These are phyloP conservation scores for Petasospora fabianii DNA, from an alignment of 1,139 yeast genomes.

Conservation along the genomic window DNA sequence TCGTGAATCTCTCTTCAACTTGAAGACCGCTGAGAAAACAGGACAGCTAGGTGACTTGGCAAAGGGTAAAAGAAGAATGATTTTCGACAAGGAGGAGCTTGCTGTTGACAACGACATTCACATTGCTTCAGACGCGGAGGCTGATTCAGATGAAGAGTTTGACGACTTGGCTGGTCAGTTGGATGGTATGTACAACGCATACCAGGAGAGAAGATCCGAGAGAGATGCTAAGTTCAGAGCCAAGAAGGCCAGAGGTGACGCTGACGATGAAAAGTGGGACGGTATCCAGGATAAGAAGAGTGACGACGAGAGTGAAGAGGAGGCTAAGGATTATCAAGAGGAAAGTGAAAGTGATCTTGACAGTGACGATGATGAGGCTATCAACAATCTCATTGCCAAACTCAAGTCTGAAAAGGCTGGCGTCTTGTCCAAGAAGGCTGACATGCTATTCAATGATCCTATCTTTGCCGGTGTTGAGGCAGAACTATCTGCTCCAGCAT, in stretches of 20 bases:
- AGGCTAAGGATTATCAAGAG: conserved; percentile 35
- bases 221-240: conserved; percentile 79
- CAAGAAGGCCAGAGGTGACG: conserved; percentile 76
- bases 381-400: conserved; percentile 57
- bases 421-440: conserved; percentile 67
- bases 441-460: conserved; percentile 73
- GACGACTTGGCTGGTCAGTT: conserved; percentile 80
- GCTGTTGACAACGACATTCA: conserved; percentile 51
- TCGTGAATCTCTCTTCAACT: conserved; percentile 74
- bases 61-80: conserved; percentile 79
- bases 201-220: conserved; percentile 71
- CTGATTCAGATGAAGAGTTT: conserved; percentile 54
- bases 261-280: conserved; percentile 80
- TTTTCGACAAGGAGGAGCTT: conserved; percentile 54
- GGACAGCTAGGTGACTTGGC: conserved; percentile 74
- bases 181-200: conserved; percentile 74
- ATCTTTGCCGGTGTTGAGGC: conserved; percentile 60
- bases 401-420: conserved; percentile 45
- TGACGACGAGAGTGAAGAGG: conserved; percentile 32
- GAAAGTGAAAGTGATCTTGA: conserved; percentile 42
- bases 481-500: conserved; percentile 1
- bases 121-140: conserved; percentile 42
- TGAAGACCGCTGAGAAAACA: conserved; percentile 79
- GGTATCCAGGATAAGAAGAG: conserved; percentile 59
- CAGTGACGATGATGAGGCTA: conserved; percentile 74